A percentile compares a stretch with the other conserved stretches of the same genome.
phyloP scores from a whole-genome alignment of 768 basidiomycete species.

The Termitomyces sp. region DNA sequence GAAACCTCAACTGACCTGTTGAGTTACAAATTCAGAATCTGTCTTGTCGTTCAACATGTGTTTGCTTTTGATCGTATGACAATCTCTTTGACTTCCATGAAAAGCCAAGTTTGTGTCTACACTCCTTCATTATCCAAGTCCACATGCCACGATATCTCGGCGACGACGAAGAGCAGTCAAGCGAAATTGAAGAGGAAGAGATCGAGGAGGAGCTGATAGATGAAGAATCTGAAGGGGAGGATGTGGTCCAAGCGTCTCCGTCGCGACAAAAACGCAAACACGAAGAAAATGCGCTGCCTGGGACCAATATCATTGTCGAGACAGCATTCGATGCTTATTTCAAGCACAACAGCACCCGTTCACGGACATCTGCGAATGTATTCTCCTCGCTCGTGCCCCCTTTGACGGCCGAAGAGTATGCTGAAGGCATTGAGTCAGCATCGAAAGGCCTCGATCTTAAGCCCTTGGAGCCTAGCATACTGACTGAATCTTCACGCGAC shows the following conservation, averaged over 20 bases:
- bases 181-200: conserved; percentile 11
- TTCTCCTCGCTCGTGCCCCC: conserved; percentile 75
- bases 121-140: background rate
- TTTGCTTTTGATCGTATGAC: background rate
- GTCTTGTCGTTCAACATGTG: too few relatives aligned
- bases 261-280: conserved; percentile 9
- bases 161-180: conserved; percentile 4
- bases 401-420: conserved; percentile 60
- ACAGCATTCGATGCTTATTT: conserved; percentile 89
- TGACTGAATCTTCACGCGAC: conserved; percentile 25
- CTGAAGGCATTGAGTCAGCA: conserved; percentile 29
- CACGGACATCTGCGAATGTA: conserved; percentile 72
- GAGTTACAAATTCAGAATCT: too few relatives aligned
- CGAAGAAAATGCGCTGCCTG: conserved; percentile 13
- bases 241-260: background rate
- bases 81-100: background rate
- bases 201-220: conserved; percentile 9
- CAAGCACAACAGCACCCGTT: conserved; percentile 48
- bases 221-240: conserved; percentile 13
- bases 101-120: background rate
- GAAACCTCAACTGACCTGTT: too few relatives aligned
- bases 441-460: conserved; percentile 20
- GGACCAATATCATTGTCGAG: conserved; percentile 39
- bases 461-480: conserved; percentile 26
- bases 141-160: background rate